Base-by-base conservation (phyloP, 306 rosid species). In the Castanospermum australe region DNA sequence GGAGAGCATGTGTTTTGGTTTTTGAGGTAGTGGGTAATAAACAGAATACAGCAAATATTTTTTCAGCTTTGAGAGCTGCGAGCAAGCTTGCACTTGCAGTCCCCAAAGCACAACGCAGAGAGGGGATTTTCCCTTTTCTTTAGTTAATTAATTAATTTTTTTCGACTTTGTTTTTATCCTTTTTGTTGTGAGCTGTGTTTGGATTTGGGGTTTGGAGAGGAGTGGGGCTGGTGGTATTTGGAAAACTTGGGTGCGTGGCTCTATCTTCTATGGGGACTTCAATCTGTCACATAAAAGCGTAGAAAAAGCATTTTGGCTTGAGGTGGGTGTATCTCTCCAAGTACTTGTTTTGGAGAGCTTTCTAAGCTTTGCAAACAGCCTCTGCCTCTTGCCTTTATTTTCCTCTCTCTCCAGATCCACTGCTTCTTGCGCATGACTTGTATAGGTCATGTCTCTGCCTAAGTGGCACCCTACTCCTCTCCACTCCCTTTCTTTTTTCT, bases 1-100 rank as follows among this genome's bases (percentile, higher is more conserved):
- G 75, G 85, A 85, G 84, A 84, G 93, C 94, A 87, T 82, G 89
- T 83, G 92, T 79, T 71, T 63, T 84, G 82, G 91, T 76, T 65
- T 85, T 68, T 75, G 74, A 84, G 87, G 69, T 74, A 75, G 82
- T 71, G 89, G 75, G 83, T 57, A 77, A 51, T 79, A 63, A 44
- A 85, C 75, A 69, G 75, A 84, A 73, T 75, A 82, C 77, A 61
- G 59, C 72, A 77, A 74, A 80, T 77, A 48, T 68, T 77, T 80
- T 80, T 71, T 71, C 71, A 80, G 86, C 89, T 83, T 89, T 85
- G 88, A 86, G 84, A 86, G 88, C 22, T 79, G 87, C 76, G 84
- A 82, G 51, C 77, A 65, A 84, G 89, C 74, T 75, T 77, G 82
- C 84, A 74, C 84, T 88, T 80, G 77, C 92, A 81, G 87, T 78